Percentiles rank a stretch among this genome's conserved stretches.
Conservation (phyloP, 139 green algal species). For the Chlamydomonas sphaeroides region DNA sequence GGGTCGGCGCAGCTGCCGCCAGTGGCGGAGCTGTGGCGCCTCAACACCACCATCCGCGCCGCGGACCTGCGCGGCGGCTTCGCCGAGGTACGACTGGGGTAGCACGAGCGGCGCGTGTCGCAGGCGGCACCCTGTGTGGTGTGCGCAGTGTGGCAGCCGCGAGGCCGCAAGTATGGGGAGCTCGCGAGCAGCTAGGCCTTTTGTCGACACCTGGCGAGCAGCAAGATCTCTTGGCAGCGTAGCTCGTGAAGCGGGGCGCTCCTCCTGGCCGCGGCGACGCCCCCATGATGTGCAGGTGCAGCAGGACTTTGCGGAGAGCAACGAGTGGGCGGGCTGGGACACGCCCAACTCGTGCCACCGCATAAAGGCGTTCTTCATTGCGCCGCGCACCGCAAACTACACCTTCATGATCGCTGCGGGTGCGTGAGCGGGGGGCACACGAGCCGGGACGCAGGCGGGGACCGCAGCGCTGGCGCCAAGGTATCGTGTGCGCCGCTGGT, state of each 20-base stretch:
- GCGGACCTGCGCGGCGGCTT: background rate
- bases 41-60: background rate
- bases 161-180: too few species aligned
- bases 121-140: too few species aligned
- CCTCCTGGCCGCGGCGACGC: too few species aligned
- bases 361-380: slow-evolving; percentile 36
- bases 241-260: too few species aligned
- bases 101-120: too few species aligned
- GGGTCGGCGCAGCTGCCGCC: background rate
- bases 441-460: too few species aligned
- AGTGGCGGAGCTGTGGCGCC: background rate
- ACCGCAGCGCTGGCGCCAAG: background rate
- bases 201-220: too few species aligned
- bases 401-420: slow-evolving; percentile 22
- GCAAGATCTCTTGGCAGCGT: too few species aligned
- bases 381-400: slow-evolving; percentile 31
- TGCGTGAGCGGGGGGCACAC: background rate
- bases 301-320: too few species aligned
- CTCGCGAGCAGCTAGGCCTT: too few species aligned
- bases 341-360: background rate
- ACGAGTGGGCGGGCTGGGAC: too few species aligned
- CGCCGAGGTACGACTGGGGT: background rate
- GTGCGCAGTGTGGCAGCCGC: too few species aligned
- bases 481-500: background rate
- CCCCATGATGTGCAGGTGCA: background rate